A percentile compares a stretch with the other conserved stretches of the same genome.
Conservation (phyloP, 148 eudicot genomes). For the Polygonum maritimum region DNA sequence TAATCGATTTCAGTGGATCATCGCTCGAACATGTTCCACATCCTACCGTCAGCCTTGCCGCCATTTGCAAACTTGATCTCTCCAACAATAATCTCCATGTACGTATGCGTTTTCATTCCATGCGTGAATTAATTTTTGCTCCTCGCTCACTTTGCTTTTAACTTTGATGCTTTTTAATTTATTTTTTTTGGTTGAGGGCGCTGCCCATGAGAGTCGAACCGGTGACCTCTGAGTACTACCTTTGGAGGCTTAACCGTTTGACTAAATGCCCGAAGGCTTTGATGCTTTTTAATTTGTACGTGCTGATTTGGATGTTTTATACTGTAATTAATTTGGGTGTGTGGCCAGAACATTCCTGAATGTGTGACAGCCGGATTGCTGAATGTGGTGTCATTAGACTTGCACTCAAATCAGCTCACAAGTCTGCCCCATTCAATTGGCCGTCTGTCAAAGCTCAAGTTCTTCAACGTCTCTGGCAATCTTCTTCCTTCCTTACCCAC, state of each 20-base stretch:
- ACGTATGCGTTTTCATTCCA: neutral
- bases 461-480: constrained; percentile 60
- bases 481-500: constrained; percentile 49
- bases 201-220: too few species aligned
- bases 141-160: too few species aligned
- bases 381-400: constrained; percentile 54
- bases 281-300: neutral
- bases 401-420: constrained; percentile 64
- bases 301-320: neutral
- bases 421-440: constrained; percentile 70
- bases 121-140: neutral
- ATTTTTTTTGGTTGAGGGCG: too few species aligned
- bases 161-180: too few species aligned
- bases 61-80: constrained; percentile 63
- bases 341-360: constrained; percentile 57
- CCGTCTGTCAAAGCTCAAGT: constrained; percentile 56
- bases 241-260: too few species aligned
- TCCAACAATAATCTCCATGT: constrained; percentile 73
- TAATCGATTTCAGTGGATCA: constrained; percentile 59
- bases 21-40: constrained; percentile 38
- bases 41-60: constrained; percentile 41
- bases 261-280: too few species aligned
- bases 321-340: too few species aligned
- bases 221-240: too few species aligned
- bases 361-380: constrained; percentile 53